A percentile compares a stretch with the other conserved stretches of the same genome.
phyloP scores from a whole-genome alignment of 2,329 filamentous ascomycete genomes.

The Pestalotiopsis sp. region DNA sequence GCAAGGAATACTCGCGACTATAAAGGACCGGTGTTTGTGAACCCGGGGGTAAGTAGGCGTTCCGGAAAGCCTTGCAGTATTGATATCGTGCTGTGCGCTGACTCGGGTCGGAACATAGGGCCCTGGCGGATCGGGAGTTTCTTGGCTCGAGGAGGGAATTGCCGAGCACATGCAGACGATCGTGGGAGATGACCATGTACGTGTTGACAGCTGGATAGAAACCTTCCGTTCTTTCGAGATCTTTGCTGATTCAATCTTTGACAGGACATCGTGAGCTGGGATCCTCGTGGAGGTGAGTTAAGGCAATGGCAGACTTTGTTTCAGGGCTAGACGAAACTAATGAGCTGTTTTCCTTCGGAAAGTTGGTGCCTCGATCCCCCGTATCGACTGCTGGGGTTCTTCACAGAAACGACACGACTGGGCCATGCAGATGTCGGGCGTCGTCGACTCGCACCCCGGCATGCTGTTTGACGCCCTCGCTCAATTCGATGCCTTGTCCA shows the following conservation, averaged over 20 bases:
- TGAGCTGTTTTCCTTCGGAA: not conserved
- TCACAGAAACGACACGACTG: conserved; percentile 44
- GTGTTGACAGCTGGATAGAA: conserved; percentile 15
- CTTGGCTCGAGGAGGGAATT: conserved; percentile 30
- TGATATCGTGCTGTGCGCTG: not conserved
- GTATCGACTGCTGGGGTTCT: conserved; percentile 53
- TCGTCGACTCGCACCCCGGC: conserved; percentile 49
- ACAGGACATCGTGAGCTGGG: conserved; percentile 51
- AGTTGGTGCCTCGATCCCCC: conserved; percentile 51
- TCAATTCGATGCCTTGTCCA: not conserved
- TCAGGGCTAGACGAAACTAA: not conserved
- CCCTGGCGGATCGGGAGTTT: conserved; percentile 50
- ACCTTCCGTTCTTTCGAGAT: not conserved
- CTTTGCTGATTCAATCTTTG: conserved; percentile 22
- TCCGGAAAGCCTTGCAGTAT: not conserved
- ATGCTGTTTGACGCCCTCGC: conserved; percentile 9
- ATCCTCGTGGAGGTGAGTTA: conserved; percentile 46
- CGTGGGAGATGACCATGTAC: conserved; percentile 48
- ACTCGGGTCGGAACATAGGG: conserved; percentile 31
- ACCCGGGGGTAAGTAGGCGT: conserved; percentile 33
- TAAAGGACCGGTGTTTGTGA: conserved; percentile 40
- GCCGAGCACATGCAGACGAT: conserved; percentile 42
- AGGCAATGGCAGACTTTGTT: too few species aligned
- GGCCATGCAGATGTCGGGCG: conserved; percentile 44
- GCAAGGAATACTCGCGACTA: conserved; percentile 30